phyloP scores from a whole-genome alignment of 208 protist species.

The Crithidia thermophila region DNA sequence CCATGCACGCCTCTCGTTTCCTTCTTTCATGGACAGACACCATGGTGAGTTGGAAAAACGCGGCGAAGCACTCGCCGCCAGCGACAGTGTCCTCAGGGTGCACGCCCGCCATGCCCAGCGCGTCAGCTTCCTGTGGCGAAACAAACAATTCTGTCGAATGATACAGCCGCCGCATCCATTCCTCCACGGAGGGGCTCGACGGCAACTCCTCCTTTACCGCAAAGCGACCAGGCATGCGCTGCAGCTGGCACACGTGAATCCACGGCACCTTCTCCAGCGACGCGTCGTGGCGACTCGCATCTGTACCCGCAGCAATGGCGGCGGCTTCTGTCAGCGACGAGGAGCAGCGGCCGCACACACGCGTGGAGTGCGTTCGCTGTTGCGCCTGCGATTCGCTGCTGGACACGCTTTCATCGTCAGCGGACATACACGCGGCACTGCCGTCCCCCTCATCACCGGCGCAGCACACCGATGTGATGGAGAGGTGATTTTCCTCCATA shows the following conservation, averaged over 20 bases:
- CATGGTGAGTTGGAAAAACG: slow-evolving; percentile 31
- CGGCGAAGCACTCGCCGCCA: slow-evolving; percentile 23
- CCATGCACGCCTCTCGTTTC: neutral
- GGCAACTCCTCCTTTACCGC: neutral
- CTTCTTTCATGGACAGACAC: slow-evolving; percentile 4
- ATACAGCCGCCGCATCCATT: slow-evolving; percentile 28
- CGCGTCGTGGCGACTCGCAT: neutral
- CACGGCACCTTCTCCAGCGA: slow-evolving; percentile 14
- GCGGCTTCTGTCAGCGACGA: neutral
- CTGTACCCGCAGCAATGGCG: neutral
- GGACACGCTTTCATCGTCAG: neutral
- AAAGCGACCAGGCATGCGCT: slow-evolving; percentile 16
- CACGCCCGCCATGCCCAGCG: neutral
- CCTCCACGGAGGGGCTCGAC: neutral
- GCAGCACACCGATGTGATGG: neutral
- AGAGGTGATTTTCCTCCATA: slow-evolving; percentile 12
- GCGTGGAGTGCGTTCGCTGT: neutral
- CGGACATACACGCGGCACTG: neutral
- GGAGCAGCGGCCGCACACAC: slow-evolving; percentile 18
- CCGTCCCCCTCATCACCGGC: neutral
- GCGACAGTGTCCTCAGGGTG: neutral
- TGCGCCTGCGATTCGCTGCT: too few relatives aligned
- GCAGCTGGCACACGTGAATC: slow-evolving; percentile 27
- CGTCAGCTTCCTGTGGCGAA: slow-evolving; percentile 6
- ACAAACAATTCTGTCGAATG: slow-evolving; percentile 2